Conservation (phyloP, 306 rosid species). For the Mimosa pudica region DNA sequence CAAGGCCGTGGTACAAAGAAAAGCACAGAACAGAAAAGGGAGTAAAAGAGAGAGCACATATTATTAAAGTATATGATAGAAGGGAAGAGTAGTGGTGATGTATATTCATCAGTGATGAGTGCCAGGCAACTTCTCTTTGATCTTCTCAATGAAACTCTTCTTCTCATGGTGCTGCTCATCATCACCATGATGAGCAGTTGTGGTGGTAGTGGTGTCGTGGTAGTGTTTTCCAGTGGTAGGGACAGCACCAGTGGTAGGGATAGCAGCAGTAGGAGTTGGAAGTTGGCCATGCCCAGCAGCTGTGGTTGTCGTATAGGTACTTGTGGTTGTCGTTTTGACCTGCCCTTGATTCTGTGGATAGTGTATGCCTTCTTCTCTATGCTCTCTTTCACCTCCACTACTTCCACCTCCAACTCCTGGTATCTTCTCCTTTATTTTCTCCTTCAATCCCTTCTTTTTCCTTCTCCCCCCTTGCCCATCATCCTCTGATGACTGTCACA, state of each 20-base stretch:
- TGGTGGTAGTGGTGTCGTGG: conserved; percentile 12
- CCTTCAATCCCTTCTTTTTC: conserved; percentile 68
- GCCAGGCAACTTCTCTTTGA: conserved; percentile 80
- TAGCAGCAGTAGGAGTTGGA: conserved; percentile 19
- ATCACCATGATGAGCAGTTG: conserved; percentile 5
- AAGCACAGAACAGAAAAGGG: background rate
- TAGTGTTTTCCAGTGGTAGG: background rate
- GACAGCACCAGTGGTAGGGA: background rate
- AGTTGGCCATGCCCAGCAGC: background rate
- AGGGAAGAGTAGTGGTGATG: background rate
- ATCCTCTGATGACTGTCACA: conserved; percentile 63
- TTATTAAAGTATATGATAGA: too few species aligned
- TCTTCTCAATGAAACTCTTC: conserved; percentile 68
- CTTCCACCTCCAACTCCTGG: conserved; percentile 14
- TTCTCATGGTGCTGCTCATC: conserved; percentile 43
- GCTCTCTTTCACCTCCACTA: conserved; percentile 6
- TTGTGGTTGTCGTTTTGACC: background rate
- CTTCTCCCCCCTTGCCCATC: conserved; percentile 68
- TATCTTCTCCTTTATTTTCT: conserved; percentile 66
- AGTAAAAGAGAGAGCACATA: too few species aligned
- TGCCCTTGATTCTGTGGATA: conserved; percentile 28
- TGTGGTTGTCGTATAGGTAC: conserved; percentile 1
- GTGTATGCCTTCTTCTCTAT: background rate
- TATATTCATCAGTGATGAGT: conserved; percentile 38
- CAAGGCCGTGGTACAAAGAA: background rate